These are phyloP conservation scores for Solanum pinnatisectum DNA, from an alignment of 257 asterid species.

Conservation along the genomic window DNA sequence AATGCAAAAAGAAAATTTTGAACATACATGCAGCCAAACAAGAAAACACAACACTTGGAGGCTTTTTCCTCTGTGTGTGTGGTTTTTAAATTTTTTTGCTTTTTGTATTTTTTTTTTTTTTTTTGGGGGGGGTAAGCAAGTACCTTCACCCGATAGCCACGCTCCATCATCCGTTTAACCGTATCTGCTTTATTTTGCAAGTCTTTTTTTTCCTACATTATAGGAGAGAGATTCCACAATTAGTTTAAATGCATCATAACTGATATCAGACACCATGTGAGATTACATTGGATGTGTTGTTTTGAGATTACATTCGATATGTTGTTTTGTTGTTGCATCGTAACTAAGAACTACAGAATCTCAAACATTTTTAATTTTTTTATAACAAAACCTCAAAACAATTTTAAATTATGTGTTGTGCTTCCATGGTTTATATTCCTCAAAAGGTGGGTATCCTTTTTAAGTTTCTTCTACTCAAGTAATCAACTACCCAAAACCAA, in stretches of 20 bases:
- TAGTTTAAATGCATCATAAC: background rate
- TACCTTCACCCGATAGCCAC: conserved; percentile 85
- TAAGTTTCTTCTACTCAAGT: background rate
- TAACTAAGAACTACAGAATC: background rate
- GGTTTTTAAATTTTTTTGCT: background rate
- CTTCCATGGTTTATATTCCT: background rate
- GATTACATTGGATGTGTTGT: background rate
- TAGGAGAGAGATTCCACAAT: background rate
- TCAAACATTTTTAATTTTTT: background rate
- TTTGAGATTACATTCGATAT: background rate
- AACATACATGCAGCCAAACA: background rate
- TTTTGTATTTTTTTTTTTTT: too few relatives aligned
- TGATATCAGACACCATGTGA: background rate
- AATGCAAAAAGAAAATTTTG: background rate
- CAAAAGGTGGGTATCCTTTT: background rate
- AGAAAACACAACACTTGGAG: background rate
- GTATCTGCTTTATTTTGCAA: conserved; percentile 72
- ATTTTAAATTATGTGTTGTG: background rate
- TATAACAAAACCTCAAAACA: background rate
- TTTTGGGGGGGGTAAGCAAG: background rate
- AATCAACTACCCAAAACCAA: background rate
- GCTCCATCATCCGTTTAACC: conserved; percentile 69
- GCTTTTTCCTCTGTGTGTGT: background rate
- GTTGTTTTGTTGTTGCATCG: background rate
- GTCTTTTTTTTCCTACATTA: conserved; percentile 49